phyloP scores from a whole-genome alignment of 1,139 yeast genomes.

The Hansenula sp. region DNA sequence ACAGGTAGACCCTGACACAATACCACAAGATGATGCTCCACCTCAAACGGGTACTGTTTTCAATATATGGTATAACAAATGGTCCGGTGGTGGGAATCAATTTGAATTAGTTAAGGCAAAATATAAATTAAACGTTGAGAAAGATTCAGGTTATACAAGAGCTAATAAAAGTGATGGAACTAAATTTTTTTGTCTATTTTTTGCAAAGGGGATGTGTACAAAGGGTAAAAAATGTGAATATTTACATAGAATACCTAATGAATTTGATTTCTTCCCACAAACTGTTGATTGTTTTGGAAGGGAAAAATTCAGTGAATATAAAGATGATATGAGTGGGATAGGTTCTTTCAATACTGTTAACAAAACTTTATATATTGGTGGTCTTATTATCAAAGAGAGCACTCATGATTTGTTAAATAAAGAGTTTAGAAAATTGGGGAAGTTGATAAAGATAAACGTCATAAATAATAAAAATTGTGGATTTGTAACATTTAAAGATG shows the following conservation, averaged over 20 bases:
- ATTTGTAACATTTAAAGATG: conserved; percentile 68
- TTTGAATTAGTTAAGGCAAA: conserved; percentile 41
- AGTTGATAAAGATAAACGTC: conserved; percentile 64
- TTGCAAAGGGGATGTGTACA: conserved; percentile 86
- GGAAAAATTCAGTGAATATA: conserved; percentile 74
- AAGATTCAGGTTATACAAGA: conserved; percentile 73
- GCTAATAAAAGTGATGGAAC: conserved; percentile 42
- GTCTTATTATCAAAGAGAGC: conserved; percentile 38
- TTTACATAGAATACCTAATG: conserved; percentile 71
- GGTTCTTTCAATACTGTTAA: conserved; percentile 76
- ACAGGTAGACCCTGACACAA: conserved; percentile 66
- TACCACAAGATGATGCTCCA: conserved; percentile 63
- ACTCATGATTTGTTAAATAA: conserved; percentile 42
- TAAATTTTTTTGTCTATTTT: conserved; percentile 65
- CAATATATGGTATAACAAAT: conserved; percentile 84
- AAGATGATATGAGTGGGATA: conserved; percentile 94
- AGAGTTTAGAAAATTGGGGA: conserved; percentile 74
- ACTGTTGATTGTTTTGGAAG: conserved; percentile 92
- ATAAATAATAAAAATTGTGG: conserved; percentile 67
- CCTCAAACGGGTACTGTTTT: conserved; percentile 79
- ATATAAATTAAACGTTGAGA: conserved; percentile 51
- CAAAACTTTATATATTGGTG: conserved; percentile 76
- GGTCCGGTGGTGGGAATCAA: conserved; percentile 71
- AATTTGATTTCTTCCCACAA: conserved; percentile 43
- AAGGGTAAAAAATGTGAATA: conserved; percentile 73